phyloP scores from a whole-genome alignment of 1,284 basidiomycete genomes.

The Ceratobasidium sp. region DNA sequence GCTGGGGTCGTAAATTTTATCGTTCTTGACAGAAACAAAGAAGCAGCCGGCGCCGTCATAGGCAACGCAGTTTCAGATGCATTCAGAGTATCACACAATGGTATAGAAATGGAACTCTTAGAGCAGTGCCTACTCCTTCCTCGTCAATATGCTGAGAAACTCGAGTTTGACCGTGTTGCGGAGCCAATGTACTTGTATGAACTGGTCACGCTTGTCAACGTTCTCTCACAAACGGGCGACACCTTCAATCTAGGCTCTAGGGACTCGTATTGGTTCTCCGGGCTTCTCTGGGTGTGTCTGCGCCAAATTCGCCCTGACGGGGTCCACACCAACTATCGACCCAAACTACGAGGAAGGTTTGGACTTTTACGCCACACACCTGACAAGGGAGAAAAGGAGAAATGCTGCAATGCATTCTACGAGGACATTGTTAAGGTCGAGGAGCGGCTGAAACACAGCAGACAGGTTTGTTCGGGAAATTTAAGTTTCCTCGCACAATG shows the following conservation, averaged over 20 bases:
- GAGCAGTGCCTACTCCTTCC: neutral
- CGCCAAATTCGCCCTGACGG: neutral
- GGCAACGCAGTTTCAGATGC: too few species aligned
- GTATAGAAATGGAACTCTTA: neutral
- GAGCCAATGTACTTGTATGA: neutral
- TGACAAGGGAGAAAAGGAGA: neutral
- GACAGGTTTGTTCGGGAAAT: too few species aligned
- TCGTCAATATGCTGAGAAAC: neutral
- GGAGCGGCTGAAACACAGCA: too few species aligned
- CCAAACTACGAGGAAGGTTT: conserved; percentile 1
- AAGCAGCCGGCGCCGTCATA: too few species aligned
- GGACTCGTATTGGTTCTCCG: conserved; percentile 17
- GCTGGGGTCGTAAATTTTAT: neutral
- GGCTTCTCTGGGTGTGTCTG: conserved; percentile 11
- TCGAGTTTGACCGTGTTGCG: neutral
- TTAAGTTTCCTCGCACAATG: too few species aligned
- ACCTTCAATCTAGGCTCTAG: too few species aligned
- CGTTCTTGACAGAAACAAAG: neutral
- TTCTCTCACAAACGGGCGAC: neutral
- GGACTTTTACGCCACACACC: neutral
- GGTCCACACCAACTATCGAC: neutral
- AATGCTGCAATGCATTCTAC: neutral
- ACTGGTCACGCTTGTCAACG: neutral
- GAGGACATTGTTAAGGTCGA: neutral
- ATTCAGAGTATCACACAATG: neutral